These are phyloP conservation scores for Arabis hirsuta DNA, from an alignment of 345 rosid genomes.

Conservation along the genomic window DNA sequence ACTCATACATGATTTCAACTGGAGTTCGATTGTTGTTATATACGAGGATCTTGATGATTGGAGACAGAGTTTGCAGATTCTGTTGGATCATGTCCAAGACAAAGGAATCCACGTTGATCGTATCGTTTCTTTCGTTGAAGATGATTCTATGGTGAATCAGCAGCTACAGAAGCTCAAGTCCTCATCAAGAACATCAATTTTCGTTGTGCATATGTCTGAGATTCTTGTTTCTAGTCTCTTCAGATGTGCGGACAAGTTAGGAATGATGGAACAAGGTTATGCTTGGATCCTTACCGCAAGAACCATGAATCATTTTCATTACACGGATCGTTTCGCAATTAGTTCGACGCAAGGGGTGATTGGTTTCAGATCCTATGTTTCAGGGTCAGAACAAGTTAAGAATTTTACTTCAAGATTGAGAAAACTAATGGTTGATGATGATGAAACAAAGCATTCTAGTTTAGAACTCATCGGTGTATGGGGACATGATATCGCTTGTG, in stretches of 20 bases:
- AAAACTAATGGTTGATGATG: not conserved
- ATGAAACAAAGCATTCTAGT: constrained; percentile 3
- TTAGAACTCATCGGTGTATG: constrained; percentile 13
- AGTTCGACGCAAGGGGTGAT: constrained; percentile 42
- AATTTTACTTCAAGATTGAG: constrained; percentile 40
- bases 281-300: constrained; percentile 45
- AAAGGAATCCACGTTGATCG: constrained; percentile 1
- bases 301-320: constrained; percentile 28
- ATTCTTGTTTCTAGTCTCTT: constrained; percentile 36
- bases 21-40: constrained; percentile 31
- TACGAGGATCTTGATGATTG: constrained; percentile 37
- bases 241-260: constrained; percentile 23
- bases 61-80: constrained; percentile 25
- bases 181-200: constrained; percentile 5
- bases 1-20: constrained; percentile 16
- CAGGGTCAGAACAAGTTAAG: constrained; percentile 19
- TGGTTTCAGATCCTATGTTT: constrained; percentile 42
- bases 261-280: constrained; percentile 43
- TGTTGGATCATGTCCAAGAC: constrained; percentile 19
- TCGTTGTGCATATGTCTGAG: constrained; percentile 43
- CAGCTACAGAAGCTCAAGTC: constrained; percentile 28
- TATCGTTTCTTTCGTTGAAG: constrained; percentile 15
- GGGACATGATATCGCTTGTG: constrained; percentile 33
- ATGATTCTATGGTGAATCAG: constrained; percentile 29
- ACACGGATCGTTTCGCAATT: not conserved